A percentile compares a stretch with the other conserved stretches of the same genome.
Conservation (phyloP, 1,139 yeast genomes). For the Kurtzmaniella quercitrusa region DNA sequence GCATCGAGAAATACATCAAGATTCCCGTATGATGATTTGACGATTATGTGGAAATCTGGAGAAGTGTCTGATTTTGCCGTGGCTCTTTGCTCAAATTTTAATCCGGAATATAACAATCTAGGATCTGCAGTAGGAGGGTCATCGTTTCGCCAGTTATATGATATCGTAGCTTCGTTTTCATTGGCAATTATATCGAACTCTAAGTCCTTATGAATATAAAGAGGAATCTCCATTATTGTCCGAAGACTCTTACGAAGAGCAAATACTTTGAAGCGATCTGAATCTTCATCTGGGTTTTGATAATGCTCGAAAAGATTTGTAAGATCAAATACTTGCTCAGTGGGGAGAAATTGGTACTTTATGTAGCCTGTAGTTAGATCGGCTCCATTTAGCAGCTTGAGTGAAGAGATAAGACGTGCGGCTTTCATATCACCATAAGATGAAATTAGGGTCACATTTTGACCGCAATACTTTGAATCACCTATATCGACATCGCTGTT, state of each 20-base stretch:
- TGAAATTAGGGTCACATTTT: neutral
- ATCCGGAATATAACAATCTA: neutral
- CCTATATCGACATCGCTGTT: neutral
- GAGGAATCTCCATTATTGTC: neutral
- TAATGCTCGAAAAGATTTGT: neutral
- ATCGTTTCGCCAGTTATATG: neutral
- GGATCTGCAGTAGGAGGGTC: neutral
- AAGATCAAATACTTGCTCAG: neutral
- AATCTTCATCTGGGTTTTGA: neutral
- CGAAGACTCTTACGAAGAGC: neutral
- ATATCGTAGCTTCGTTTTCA: neutral
- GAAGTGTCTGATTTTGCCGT: neutral
- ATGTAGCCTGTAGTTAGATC: neutral
- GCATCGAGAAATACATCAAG: constrained; percentile 1
- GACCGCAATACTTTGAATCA: neutral
- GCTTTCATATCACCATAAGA: neutral
- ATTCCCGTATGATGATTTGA: neutral
- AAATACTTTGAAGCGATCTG: neutral
- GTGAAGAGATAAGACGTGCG: neutral
- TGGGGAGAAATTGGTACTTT: neutral
- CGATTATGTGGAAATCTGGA: neutral
- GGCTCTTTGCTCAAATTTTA: neutral
- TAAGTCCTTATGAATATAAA: neutral
- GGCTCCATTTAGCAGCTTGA: neutral
- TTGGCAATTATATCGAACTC: neutral